Percentiles rank a stretch among this genome's conserved stretches.
phyloP scores from a whole-genome alignment of 2,329 filamentous ascomycete species.

The Teratosphaeria viscida region DNA sequence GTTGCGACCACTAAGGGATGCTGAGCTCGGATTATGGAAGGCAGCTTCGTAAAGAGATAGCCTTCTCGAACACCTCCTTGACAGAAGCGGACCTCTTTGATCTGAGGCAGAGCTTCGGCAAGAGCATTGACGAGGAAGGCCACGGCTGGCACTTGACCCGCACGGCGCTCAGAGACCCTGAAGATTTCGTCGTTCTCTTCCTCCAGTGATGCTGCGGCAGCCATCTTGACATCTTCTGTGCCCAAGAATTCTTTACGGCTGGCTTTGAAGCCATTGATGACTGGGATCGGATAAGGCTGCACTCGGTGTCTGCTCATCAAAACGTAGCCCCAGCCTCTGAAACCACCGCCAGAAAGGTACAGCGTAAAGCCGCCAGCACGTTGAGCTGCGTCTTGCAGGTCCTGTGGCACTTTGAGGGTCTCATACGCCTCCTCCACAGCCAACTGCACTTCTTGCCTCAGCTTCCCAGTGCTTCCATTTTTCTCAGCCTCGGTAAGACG shows the following conservation, averaged over 20 bases:
- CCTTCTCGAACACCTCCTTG: constrained; percentile 82
- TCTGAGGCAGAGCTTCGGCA: constrained; percentile 55
- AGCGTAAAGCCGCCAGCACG: constrained; percentile 50
- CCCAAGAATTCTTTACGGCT: constrained; percentile 50
- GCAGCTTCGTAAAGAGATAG: constrained; percentile 62
- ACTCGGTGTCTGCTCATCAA: constrained; percentile 68
- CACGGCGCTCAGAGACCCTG: constrained; percentile 69
- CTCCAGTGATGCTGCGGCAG: constrained; percentile 26
- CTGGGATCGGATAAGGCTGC: constrained; percentile 70
- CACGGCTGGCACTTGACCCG: constrained; percentile 75
- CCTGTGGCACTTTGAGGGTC: constrained; percentile 45
- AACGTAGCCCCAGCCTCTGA: constrained; percentile 82
- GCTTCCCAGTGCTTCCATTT: constrained; percentile 30
- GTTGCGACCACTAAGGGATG: constrained; percentile 59
- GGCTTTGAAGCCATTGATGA: constrained; percentile 69
- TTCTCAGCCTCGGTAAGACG: constrained; percentile 38
- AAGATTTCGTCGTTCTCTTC: constrained; percentile 37
- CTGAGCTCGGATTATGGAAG: constrained; percentile 47
- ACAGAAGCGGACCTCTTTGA: constrained; percentile 70
- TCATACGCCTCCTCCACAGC: constrained; percentile 38
- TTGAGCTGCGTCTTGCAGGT: constrained; percentile 36
- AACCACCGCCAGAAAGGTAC: constrained; percentile 83
- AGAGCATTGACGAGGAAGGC: constrained; percentile 70
- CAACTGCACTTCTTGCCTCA: constrained; percentile 36
- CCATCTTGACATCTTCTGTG: constrained; percentile 35